phyloP scores from a whole-genome alignment of 2,329 filamentous ascomycete genomes.

The Ilyonectria robusta region DNA sequence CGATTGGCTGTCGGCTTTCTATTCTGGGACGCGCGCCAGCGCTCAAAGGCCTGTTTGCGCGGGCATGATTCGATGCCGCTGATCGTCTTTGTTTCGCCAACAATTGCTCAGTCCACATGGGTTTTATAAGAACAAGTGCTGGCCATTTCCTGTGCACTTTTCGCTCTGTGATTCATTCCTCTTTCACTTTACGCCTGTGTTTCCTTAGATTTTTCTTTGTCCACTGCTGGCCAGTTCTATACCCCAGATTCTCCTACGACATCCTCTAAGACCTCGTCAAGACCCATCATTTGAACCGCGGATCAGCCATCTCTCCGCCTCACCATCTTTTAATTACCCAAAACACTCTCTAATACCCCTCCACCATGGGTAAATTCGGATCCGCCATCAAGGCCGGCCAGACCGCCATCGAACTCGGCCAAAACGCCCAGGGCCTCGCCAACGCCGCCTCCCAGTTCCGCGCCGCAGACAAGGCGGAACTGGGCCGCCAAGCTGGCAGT shows the following conservation, averaged over 20 bases:
- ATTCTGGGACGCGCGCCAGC: no score
- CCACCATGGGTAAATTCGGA: slow-evolving; percentile 49
- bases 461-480: slow-evolving; percentile 51
- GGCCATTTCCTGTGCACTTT: not conserved
- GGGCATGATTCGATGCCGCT: no score
- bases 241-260: slow-evolving; percentile 1
- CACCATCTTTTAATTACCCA: not conserved
- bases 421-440: slow-evolving; percentile 47
- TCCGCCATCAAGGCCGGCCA: slow-evolving; percentile 52
- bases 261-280: not conserved
- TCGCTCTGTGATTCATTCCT: slow-evolving; percentile 12
- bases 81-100: not conserved
- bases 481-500: slow-evolving; percentile 52
- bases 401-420: slow-evolving; percentile 51
- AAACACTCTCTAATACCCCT: not conserved
- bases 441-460: slow-evolving; percentile 50
- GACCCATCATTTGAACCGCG: not conserved
- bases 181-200: slow-evolving; percentile 16
- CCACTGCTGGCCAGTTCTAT: slow-evolving; percentile 39
- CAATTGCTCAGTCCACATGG: not conserved
- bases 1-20: no score
- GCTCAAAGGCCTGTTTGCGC: no score
- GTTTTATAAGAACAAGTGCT: slow-evolving; percentile 7
- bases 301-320: not conserved
- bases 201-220: slow-evolving; percentile 8